phyloP scores from a whole-genome alignment of 768 basidiomycete species.

The Aureoboletus auriporus region DNA sequence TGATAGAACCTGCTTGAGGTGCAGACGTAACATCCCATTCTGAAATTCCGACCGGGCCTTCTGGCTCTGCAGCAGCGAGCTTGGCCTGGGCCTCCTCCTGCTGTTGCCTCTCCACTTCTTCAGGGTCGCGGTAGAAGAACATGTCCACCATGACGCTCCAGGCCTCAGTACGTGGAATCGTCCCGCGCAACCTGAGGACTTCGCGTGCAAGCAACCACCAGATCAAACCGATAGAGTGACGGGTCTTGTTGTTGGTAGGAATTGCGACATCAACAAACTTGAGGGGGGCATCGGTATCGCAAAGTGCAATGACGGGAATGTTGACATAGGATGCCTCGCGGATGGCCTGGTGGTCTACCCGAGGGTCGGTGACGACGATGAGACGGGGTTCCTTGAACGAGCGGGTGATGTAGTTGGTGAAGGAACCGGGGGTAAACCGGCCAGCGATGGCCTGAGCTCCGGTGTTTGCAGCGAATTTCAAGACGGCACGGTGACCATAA shows the following conservation, averaged over 20 bases:
- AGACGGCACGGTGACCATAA: slow-evolving; percentile 98
- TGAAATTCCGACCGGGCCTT: slow-evolving; percentile 43
- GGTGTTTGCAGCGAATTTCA: slow-evolving; percentile 97
- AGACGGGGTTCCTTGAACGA: slow-evolving; percentile 99
- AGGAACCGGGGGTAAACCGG: slow-evolving; percentile 97
- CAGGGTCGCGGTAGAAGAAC: slow-evolving; percentile 99
- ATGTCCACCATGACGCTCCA: slow-evolving; percentile 99
- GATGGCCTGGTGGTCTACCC: slow-evolving; percentile 99
- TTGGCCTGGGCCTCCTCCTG: slow-evolving; percentile 91
- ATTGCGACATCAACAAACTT: slow-evolving; percentile 98
- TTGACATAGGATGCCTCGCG: slow-evolving; percentile 99
- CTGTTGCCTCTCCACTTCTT: slow-evolving; percentile 98
- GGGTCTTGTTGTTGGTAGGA: slow-evolving; percentile 99
- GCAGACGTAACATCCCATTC: slow-evolving; percentile 80
- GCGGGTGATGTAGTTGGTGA: slow-evolving; percentile 99
- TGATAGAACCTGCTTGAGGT: slow-evolving; percentile 65
- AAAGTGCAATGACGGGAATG: slow-evolving; percentile 99
- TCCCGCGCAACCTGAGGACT: slow-evolving; percentile 92
- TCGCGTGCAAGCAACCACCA: slow-evolving; percentile 99
- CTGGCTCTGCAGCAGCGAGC: slow-evolving; percentile 55
- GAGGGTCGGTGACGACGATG: slow-evolving; percentile 97
- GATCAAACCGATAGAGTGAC: slow-evolving; percentile 93
- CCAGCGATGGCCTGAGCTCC: slow-evolving; percentile 99
- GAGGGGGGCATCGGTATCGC: slow-evolving; percentile 97
- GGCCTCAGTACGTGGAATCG: slow-evolving; percentile 89